phyloP scores from a whole-genome alignment of 2,329 filamentous ascomycete species.

The Penicillium concentricum region DNA sequence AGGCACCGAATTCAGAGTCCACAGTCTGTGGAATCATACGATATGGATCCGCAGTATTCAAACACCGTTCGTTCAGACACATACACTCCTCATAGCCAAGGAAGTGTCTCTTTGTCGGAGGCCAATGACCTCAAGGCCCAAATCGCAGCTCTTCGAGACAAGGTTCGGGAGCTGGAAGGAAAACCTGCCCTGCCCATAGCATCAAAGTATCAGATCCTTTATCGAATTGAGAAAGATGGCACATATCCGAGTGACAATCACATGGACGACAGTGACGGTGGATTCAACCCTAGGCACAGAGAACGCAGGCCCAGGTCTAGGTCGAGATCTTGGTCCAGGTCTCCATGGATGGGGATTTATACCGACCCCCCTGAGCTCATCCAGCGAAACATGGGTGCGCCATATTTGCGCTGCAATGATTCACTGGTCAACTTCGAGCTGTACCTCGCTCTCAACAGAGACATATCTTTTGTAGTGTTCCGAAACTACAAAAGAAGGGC shows the following conservation, averaged over 20 bases:
- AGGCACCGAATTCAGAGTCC: not conserved
- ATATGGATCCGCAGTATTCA: not conserved
- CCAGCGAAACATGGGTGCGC: not conserved
- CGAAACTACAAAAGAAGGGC: not conserved
- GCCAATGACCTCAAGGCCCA: conserved; percentile 1
- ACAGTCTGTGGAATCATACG: not conserved
- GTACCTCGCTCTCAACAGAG: conserved; percentile 4
- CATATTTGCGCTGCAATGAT: conserved; percentile 3
- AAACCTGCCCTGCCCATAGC: not conserved
- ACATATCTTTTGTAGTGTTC: conserved; percentile 3
- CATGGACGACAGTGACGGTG: not conserved
- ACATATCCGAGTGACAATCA: not conserved
- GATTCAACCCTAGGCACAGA: not conserved
- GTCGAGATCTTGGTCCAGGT: not conserved
- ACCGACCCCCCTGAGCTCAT: conserved; percentile 2
- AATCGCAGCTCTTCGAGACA: not conserved
- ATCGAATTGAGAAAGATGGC: conserved; percentile 1
- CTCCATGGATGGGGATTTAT: conserved; percentile 4
- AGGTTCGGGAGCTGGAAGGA: conserved; percentile 2
- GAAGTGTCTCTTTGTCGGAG: not conserved
- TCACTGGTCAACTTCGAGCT: conserved; percentile 2
- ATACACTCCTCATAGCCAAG: not conserved
- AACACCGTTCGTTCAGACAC: not conserved
- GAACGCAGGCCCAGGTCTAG: not conserved
- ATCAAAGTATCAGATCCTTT: conserved; percentile 5